Conservation (phyloP, 495 filamentous ascomycete species). For the Penicillium riverlandense region DNA sequence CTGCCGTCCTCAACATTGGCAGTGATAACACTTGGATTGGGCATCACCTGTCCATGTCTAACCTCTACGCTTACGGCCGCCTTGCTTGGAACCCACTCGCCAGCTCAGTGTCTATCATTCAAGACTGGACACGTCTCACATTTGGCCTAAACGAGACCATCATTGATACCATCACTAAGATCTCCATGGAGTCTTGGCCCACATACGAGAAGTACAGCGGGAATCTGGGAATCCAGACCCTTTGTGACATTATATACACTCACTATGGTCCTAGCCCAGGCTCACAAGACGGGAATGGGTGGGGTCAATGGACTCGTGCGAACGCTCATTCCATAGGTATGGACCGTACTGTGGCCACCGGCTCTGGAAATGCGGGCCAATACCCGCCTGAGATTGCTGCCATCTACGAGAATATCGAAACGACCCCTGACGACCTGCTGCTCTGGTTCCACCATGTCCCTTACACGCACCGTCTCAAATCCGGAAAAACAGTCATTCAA, state of each 20-base stretch:
- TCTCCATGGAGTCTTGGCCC: conserved; percentile 60
- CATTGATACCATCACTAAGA: conserved; percentile 45
- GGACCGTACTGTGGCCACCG: conserved; percentile 59
- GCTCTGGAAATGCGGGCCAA: conserved; percentile 56
- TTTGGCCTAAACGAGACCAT: conserved; percentile 45
- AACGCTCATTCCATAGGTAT: conserved; percentile 52
- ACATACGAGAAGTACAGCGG: conserved; percentile 62
- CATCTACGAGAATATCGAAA: conserved; percentile 49
- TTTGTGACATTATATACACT: conserved; percentile 54
- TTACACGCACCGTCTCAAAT: conserved; percentile 55
- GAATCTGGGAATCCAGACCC: conserved; percentile 60
- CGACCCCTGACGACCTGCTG: conserved; percentile 59
- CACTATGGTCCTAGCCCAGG: conserved; percentile 60
- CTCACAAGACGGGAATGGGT: conserved; percentile 57
- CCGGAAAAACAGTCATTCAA: conserved; percentile 62
- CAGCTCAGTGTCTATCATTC: conserved; percentile 37
- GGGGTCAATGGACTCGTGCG: conserved; percentile 64
- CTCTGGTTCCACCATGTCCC: conserved; percentile 69
- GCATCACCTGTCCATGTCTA: conserved; percentile 60
- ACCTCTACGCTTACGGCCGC: conserved; percentile 59
- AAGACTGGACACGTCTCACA: conserved; percentile 58
- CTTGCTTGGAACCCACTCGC: conserved; percentile 50
- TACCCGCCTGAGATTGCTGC: conserved; percentile 51
- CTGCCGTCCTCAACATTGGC: conserved; percentile 60
- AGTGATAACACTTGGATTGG: conserved; percentile 60